Evolutionary conservation across 306 rosid genomes (phyloP).

Genomic region (Trifolium repens): DNA sequence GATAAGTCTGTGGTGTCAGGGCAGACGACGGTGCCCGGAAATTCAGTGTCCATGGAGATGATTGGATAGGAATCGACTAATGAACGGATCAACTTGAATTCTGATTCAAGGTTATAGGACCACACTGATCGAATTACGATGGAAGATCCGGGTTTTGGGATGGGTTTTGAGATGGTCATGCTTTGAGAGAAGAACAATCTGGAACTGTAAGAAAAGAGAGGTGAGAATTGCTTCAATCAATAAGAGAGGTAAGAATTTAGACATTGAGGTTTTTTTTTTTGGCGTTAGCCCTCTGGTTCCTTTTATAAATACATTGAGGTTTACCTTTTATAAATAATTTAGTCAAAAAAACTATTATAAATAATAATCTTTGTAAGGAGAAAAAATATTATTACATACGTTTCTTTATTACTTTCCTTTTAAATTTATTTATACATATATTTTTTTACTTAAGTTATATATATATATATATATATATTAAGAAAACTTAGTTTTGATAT

Average conservation of each 20-base stretch:
- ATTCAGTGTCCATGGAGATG: slow-evolving; percentile 77
- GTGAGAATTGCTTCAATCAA: background rate
- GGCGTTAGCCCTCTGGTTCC: too few species aligned
- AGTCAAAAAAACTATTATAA: background rate
- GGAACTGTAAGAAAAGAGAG: background rate
- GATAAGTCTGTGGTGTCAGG: slow-evolving; percentile 9
- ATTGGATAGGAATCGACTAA: slow-evolving; percentile 49
- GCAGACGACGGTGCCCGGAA: slow-evolving; percentile 63
- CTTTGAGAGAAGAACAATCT: background rate
- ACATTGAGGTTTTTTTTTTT: background rate
- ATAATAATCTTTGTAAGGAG: too few species aligned
- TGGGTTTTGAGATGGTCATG: background rate
- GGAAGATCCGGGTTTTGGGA: background rate
- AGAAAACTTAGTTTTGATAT: too few species aligned
- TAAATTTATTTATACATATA: too few species aligned
- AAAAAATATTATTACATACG: too few species aligned
- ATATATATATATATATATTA: too few species aligned
- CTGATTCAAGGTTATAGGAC: slow-evolving; percentile 59
- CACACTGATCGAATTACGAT: slow-evolving; percentile 65
- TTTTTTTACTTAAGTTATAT: too few species aligned
- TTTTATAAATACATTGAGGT: background rate
- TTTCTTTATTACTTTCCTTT: too few species aligned
- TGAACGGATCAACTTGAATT: slow-evolving; percentile 57
- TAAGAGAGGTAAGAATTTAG: background rate
- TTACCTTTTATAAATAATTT: background rate